Evolutionary conservation across 192 early-diverging fungal genomes (phyloP), one percentile per base, ranked within the genome.

Genomic region (Umbelopsis isabellina): DNA sequence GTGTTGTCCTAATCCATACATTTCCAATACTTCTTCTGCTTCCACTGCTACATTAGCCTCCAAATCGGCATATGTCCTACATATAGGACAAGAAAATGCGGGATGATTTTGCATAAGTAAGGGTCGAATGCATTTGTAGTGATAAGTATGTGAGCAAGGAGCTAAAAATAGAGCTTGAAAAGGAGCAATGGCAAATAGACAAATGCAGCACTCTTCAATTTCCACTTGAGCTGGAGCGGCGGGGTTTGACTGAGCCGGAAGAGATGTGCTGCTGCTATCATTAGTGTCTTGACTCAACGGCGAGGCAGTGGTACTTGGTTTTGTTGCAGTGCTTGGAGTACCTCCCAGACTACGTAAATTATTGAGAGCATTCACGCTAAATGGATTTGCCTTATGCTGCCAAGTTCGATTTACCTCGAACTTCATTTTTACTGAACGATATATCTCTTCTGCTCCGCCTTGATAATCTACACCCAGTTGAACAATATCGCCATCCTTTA

Each of bases 391-490:
- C 23, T 58, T 49, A 66, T 75, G 79, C n/a, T 80, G 75, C 75
- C 84, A 77, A 70, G 70, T 80, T 70, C 85, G 80, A 72, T 87
- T 84, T 48, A 85, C 77, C 69, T 89, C 84, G 46, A 87, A 75
- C 49, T 84, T 64, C 69, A 94, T 94, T 78, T 90, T 85, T 2
- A 92, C 90, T 67, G 87, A 91, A 81, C 92, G 90, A 86, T 92
- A 94, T 55, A 93, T 90, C 68, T 93, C 92, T 74, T 93, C 87
- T 41, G 77, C 76, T 18, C 92, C 81, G 37, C 92, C 92, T 79
- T 93, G 92, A 75, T 93, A 94, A 68, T 94, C 92, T 16, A 92
- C 86, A 41, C 94, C 94, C 41, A 95, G 79, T 82, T 94, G 93
- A 46, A 95, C 76, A 65, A 93, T 86, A 66, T 95, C 94, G 8